Base-by-base conservation (phyloP, 345 rosid species). In the Abelmoschus esculentus region DNA sequence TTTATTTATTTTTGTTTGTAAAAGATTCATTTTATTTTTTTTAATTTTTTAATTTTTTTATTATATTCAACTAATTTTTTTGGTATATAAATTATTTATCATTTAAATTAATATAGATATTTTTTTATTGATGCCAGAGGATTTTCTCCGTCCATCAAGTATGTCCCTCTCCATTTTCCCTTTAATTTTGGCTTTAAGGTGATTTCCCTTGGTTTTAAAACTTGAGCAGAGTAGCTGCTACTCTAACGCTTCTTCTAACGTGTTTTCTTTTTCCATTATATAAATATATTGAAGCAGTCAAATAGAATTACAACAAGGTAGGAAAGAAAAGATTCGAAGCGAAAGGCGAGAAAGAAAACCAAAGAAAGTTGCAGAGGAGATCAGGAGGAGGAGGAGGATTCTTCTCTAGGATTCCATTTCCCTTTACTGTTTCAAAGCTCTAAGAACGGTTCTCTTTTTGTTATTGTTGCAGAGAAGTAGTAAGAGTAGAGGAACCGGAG, bases 331-430 rank as follows among this genome's bases (percentile, higher is more conserved):
- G 26, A 22, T 79, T 66, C 75, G 65, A 36, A 38, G 12, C 49
- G 7, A 15, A 18, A n/a, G 17, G 40, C 56, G 76, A 79, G 65
- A 58, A 50, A 50, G 55, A 38, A 38, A 38, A 38, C 2, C 42
- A 78, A 72, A 72, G 82, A 77, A 80, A 67, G 73, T 81, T 79
- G 73, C 72, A 40, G 44, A 0, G 44, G 7, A 76, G 83, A 81
- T 73, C 80, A 68, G 32, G 28, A 40, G 44, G 44, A 1, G 44
- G 44, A 1, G 44, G 0, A 34, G 7, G 0, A 34, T 6, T 6
- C 5, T 5, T 5, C 7, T 34, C 7, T 29, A 1, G 5, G 38
- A 34, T 34, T 6, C 38, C 7, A 7, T 34, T 34, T 34, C 38
- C 38, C 28, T 59, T 70, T 46, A 15, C 18, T 61, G 31, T 44